Evolutionary conservation across 2,329 filamentous ascomycete species (phyloP).

Genomic region (Botrytis elliptica): DNA sequence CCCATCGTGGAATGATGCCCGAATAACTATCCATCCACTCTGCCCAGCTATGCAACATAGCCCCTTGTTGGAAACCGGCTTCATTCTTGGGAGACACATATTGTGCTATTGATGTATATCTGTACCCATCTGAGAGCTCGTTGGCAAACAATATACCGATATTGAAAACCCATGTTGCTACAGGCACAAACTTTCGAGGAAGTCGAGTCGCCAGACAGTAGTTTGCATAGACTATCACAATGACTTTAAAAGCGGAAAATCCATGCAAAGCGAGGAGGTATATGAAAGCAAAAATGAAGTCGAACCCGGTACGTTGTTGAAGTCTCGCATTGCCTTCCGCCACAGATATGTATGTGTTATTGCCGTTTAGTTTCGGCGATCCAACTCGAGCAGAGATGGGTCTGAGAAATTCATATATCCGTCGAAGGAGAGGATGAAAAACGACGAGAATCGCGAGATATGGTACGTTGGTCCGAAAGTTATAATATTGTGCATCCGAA

Average conservation of each 20-base stretch:
- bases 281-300: constrained; percentile 75
- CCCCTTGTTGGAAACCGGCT: constrained; percentile 16
- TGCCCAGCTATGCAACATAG: constrained; percentile 50
- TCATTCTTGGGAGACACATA: constrained; percentile 44
- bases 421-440: constrained; percentile 76
- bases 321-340: constrained; percentile 55
- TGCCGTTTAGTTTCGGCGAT: constrained; percentile 34
- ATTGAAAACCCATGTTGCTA: constrained; percentile 86
- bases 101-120: constrained; percentile 60
- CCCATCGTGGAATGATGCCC: constrained; percentile 87
- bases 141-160: constrained; percentile 84
- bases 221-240: constrained; percentile 77
- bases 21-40: constrained; percentile 74
- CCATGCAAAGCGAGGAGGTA: constrained; percentile 82
- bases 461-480: constrained; percentile 82
- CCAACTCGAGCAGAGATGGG: constrained; percentile 28
- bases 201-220: constrained; percentile 73
- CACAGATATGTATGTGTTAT: constrained; percentile 43
- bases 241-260: constrained; percentile 77
- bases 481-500: constrained; percentile 82
- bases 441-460: constrained; percentile 72
- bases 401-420: constrained; percentile 59
- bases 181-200: constrained; percentile 68
- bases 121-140: constrained; percentile 78
- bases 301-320: constrained; percentile 74